A percentile compares a stretch with the other conserved stretches of the same genome.
Evolutionary conservation across 2,329 filamentous ascomycete genomes (phyloP).

Genomic region (Plenodomus lindquistii): DNA sequence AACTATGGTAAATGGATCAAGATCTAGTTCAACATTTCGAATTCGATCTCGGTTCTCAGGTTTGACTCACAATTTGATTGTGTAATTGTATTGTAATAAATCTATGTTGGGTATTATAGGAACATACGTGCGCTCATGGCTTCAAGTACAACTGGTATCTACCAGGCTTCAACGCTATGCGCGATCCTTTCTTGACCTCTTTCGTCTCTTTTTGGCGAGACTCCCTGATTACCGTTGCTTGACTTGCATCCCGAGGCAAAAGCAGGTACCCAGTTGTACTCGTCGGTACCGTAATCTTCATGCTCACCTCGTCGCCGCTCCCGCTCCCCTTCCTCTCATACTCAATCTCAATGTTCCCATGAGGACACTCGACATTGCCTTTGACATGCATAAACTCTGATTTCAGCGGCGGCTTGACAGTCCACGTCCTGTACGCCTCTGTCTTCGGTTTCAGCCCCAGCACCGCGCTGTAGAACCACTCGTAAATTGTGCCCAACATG

Average conservation of each 20-base stretch:
- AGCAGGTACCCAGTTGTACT: conserved; percentile 22
- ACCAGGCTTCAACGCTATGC: conserved; percentile 12
- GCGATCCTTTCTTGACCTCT: neutral
- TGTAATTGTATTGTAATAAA: neutral
- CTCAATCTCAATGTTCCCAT: conserved; percentile 41
- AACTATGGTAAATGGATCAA: conserved; percentile 62
- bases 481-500: conserved; percentile 55
- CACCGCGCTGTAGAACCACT: conserved; percentile 53
- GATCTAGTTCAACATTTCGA: neutral
- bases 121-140: neutral
- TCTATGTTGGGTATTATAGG: too few relatives aligned
- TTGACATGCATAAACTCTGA: conserved; percentile 48
- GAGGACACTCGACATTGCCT: conserved; percentile 47
- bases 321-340: conserved; percentile 12
- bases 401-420: conserved; percentile 45
- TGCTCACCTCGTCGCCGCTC: neutral
- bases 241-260: conserved; percentile 5
- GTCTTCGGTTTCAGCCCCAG: conserved; percentile 45
- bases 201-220: too few relatives aligned
- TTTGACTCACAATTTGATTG: neutral
- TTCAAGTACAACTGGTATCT: conserved; percentile 7
- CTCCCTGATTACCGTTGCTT: too few relatives aligned
- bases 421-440: conserved; percentile 49
- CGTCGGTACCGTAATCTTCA: conserved; percentile 29
- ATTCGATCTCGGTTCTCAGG: neutral